These are phyloP conservation scores for Huntiella decipiens DNA, from an alignment of 2,329 filamentous ascomycete genomes.

Conservation along the genomic window DNA sequence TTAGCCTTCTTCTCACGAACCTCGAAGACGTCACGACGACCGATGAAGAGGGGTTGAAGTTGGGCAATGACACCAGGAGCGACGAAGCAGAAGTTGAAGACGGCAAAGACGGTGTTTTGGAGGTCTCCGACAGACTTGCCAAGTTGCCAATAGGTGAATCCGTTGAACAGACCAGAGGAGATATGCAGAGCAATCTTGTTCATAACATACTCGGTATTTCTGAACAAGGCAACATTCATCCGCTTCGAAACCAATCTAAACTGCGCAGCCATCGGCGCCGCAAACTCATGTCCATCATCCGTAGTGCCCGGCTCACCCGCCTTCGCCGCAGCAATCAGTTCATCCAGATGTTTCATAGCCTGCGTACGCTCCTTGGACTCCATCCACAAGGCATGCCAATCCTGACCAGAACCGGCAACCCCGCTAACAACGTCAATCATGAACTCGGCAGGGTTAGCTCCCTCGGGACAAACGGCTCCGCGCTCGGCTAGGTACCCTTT, in stretches of 20 bases:
- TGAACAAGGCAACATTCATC: constrained; percentile 40
- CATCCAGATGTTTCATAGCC: constrained; percentile 42
- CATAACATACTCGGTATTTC: constrained; percentile 47
- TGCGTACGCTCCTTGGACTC: constrained; percentile 39
- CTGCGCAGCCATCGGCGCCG: constrained; percentile 45
- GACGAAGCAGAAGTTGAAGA: constrained; percentile 46
- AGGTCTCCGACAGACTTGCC: constrained; percentile 30
- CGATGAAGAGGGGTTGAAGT: constrained; percentile 38
- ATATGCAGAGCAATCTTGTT: constrained; percentile 43
- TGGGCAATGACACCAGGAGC: constrained; percentile 38
- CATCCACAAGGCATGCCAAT: constrained; percentile 55
- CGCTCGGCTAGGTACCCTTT: constrained; percentile 45
- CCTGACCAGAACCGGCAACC: constrained; percentile 35
- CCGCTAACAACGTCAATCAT: constrained; percentile 45
- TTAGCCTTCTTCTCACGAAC: constrained; percentile 40
- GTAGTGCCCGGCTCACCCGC: constrained; percentile 22
- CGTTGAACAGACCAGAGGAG: constrained; percentile 36
- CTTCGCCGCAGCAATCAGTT: constrained; percentile 36
- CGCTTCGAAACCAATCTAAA: constrained; percentile 44
- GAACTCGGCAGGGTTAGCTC: constrained; percentile 56
- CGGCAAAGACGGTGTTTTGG: constrained; percentile 36
- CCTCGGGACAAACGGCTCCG: constrained; percentile 40
- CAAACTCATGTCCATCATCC: constrained; percentile 48
- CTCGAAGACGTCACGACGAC: constrained; percentile 37
- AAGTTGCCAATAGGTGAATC: constrained; percentile 43